Base-by-base conservation (phyloP, 805 yeast species). In the Pichia scutulata region DNA sequence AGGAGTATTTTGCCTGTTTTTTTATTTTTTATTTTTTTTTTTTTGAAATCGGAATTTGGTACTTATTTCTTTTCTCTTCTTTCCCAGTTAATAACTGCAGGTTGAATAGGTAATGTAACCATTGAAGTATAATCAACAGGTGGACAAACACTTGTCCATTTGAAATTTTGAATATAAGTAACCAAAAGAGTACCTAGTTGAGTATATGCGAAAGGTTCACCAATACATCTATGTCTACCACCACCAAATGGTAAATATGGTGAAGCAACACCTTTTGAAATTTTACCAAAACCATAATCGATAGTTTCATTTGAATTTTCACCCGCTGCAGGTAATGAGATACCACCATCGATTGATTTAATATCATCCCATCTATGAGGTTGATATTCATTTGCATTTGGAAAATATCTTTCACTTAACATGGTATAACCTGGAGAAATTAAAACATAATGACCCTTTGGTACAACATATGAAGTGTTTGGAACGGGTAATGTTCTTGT, bases 191-290 rank as follows among this genome's bases (percentile, higher is more conserved):
- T 82, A 46, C 96, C 96, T 57, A 93, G 78, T 75, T 93, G 99
- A 58, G 84, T 82, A 68, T 83, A 88, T 24, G 99, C 99, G 72
- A 93, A 93, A 67, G 92, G 98, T 71, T 93, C 99, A 66, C 99
- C 99, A 63, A 93, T 92, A 73, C 99, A 93, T 74, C 99, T 86
- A 70, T 93, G 99, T 77, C 99, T 86, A 59, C 99, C 99, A 69
- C 98, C 99, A 60, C 99, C 99, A 63, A 93, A 93, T 50, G 99
- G 99, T 66, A 93, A 80, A 71, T 89, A 93, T 52, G 98, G 96
- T 41, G 97, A 88, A 28, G 87, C 74, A 48, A 92, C 98, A 71
- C 98, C 99, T 72, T 93, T 93, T 43, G 96, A 82, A 56, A 93
- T 87, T 53, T 88, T 86, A 66, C 97, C 97, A 61, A 92, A 92